Conservation (phyloP, 768 basidiomycete species). For the Auricularia heimuer region DNA sequence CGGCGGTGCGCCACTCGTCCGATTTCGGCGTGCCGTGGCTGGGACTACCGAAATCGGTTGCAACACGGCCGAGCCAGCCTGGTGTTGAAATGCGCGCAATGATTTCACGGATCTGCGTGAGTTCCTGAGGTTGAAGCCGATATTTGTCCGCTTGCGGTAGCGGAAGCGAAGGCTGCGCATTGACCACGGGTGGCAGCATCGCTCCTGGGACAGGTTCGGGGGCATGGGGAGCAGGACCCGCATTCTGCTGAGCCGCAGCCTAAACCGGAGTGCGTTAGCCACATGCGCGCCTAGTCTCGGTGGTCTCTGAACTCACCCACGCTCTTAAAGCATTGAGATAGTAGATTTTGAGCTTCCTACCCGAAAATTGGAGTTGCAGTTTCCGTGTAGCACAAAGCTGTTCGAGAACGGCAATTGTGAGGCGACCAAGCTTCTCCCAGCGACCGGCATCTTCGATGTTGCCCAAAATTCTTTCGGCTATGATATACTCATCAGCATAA, state of each 20-base stretch:
- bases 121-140: background rate
- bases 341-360: background rate
- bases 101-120: background rate
- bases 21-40: background rate
- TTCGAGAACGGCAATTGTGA: background rate
- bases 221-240: too few relatives aligned
- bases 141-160: background rate
- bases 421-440: background rate
- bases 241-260: too few relatives aligned
- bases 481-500: background rate
- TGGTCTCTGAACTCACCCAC: background rate
- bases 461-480: background rate
- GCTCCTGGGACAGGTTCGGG: background rate
- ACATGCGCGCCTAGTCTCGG: background rate
- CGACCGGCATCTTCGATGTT: background rate
- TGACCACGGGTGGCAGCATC: too few relatives aligned
- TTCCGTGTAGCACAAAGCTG: background rate
- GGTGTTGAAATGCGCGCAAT: background rate
- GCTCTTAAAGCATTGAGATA: background rate
- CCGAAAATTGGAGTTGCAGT: background rate
- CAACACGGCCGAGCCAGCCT: background rate
- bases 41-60: background rate
- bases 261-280: background rate
- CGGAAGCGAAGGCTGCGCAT: too few relatives aligned
- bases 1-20: background rate